Percentiles rank a stretch among this genome's conserved stretches.
phyloP scores from a whole-genome alignment of 2,329 filamentous ascomycete species.

The Zymoseptoria ardabiliae region DNA sequence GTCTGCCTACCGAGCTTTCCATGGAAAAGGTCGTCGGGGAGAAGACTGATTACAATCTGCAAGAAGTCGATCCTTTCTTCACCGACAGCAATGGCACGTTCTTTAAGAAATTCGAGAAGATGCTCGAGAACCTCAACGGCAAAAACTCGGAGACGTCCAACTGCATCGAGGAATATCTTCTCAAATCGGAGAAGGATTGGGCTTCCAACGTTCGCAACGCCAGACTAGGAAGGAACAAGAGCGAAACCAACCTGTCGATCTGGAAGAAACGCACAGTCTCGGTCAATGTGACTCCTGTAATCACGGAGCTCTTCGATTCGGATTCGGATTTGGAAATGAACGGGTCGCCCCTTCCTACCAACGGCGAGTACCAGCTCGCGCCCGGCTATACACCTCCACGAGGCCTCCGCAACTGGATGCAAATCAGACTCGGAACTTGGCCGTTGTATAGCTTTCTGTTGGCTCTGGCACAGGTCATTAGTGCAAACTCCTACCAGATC shows the following conservation, averaged over 20 bases:
- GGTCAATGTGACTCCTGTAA: slow-evolving; percentile 25
- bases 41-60: slow-evolving; percentile 35
- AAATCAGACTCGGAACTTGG: slow-evolving; percentile 53
- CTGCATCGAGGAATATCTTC: slow-evolving; percentile 57
- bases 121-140: slow-evolving; percentile 47
- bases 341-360: slow-evolving; percentile 23
- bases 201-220: slow-evolving; percentile 51
- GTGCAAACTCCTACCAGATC: slow-evolving; percentile 59
- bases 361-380: slow-evolving; percentile 46
- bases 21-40: slow-evolving; percentile 52
- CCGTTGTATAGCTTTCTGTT: slow-evolving; percentile 55
- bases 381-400: slow-evolving; percentile 48
- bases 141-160: slow-evolving; percentile 47
- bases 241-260: slow-evolving; percentile 8
- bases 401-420: slow-evolving; percentile 50
- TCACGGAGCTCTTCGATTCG: not conserved
- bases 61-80: slow-evolving; percentile 43
- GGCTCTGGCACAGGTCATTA: slow-evolving; percentile 55
- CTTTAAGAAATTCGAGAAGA: slow-evolving; percentile 49
- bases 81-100: slow-evolving; percentile 55
- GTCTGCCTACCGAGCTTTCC: slow-evolving; percentile 33
- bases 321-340: not conserved
- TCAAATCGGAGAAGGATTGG: slow-evolving; percentile 59
- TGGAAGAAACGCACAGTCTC: slow-evolving; percentile 3
- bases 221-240: slow-evolving; percentile 45